Evolutionary conservation across 345 rosid species (phyloP), one percentile per base, ranked within the genome.

Genomic region (Lepidium sativum): DNA sequence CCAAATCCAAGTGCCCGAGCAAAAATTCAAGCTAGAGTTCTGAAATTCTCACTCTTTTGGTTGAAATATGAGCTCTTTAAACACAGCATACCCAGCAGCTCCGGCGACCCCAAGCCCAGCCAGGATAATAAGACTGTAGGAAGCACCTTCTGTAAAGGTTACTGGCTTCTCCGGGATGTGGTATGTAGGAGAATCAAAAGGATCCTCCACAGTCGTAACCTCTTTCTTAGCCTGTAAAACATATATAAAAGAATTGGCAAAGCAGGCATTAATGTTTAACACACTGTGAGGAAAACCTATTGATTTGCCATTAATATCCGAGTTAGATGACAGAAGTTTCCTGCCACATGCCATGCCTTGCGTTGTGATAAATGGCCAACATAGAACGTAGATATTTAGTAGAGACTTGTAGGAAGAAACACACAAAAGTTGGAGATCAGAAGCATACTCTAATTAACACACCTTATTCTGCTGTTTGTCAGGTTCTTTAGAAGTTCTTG

Each of bases 91-190:
- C 58, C 78, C 96, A 68, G 97, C 92, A 63, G 90, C 95, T 29
- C 89, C 92, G 6, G 99, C 99, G 73, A 94, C 65, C 16, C 92
- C 97, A 60, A 94, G 95, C 57, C 99, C 99, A 8, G 79, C 90
- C 74, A 94, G 86, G 71, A 94, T 87, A 68, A 94, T 71, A 61
- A 94, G 43, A 79, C 87, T 80, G 81, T 94, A 90, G 63, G 97
- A 86, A 71, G 97, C 96, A 21, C 97, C 99, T 81, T 94, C 97
- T 0, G 87, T 77, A 78, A 94, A 90, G 8, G 97, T 83, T 70
- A 90, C 96, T 0, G 96, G 99, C 70, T 90, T 90, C 70, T 88
- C 92, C 6, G 99, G 99, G 71, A 94, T 94, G 69, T 90, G 79
- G 75, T 86, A 90, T 5, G 99, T 90, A 9, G 94, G 96, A 74